Percentiles rank a stretch among this genome's conserved stretches.
Conservation (phyloP, 1,284 basidiomycete species). For the Exsudoporus floridanus region DNA sequence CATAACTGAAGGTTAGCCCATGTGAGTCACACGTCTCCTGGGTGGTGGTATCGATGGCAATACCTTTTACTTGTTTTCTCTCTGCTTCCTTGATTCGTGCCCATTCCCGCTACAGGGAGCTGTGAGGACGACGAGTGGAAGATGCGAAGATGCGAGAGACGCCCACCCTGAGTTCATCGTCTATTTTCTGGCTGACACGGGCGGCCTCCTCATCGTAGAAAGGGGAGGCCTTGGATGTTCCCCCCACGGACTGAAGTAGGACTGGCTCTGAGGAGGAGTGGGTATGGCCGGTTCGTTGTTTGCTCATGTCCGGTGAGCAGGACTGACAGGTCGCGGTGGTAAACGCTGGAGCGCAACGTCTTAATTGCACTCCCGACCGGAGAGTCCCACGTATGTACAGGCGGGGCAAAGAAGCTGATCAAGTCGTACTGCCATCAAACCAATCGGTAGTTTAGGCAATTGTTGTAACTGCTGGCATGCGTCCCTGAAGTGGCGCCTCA, state of each 20-base stretch:
- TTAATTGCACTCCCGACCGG: slow-evolving; percentile 32
- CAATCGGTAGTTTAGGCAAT: slow-evolving; percentile 23
- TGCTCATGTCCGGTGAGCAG: slow-evolving; percentile 26
- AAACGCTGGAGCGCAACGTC: slow-evolving; percentile 20
- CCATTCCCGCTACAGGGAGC: slow-evolving; percentile 50
- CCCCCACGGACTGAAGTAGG: slow-evolving; percentile 34
- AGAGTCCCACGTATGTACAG: slow-evolving; percentile 39
- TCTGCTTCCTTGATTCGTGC: slow-evolving; percentile 48
- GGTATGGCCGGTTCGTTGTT: slow-evolving; percentile 31
- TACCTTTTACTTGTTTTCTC: slow-evolving; percentile 66
- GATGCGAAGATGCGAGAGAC: background rate
- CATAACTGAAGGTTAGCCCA: slow-evolving; percentile 46
- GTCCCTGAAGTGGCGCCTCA: slow-evolving; percentile 22
- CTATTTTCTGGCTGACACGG: slow-evolving; percentile 61
- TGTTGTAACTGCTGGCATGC: slow-evolving; percentile 13
- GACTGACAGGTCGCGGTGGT: slow-evolving; percentile 17
- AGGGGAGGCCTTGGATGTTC: slow-evolving; percentile 33
- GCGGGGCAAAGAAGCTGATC: slow-evolving; percentile 38
- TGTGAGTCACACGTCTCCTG: slow-evolving; percentile 7
- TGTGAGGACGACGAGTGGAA: background rate
- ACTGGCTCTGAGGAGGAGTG: slow-evolving; percentile 34
- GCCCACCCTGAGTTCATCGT: slow-evolving; percentile 66
- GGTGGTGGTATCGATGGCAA: slow-evolving; percentile 12
- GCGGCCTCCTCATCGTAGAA: slow-evolving; percentile 49
- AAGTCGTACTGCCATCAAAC: slow-evolving; percentile 32